phyloP scores from a whole-genome alignment of 2,329 filamentous ascomycete genomes.

The Sporothrix sp. region DNA sequence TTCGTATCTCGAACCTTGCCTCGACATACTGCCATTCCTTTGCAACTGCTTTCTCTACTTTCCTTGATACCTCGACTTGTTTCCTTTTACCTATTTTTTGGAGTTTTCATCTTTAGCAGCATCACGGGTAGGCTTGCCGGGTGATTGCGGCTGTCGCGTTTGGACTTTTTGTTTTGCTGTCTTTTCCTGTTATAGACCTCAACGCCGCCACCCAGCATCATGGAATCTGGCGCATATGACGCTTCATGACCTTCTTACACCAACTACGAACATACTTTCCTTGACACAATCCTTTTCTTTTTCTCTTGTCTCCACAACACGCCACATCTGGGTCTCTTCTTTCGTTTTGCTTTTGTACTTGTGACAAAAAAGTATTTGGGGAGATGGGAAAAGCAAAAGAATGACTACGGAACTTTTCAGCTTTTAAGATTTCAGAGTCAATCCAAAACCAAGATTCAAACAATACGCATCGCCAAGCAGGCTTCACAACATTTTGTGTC shows the following conservation, averaged over 20 bases:
- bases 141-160: not conserved
- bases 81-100: not conserved
- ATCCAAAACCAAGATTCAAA: no score
- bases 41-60: not conserved
- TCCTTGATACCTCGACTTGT: slow-evolving; percentile 2
- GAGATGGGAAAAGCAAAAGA: not conserved
- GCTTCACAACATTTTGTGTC: no score
- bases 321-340: not conserved
- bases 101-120: not conserved
- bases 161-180: not conserved
- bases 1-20: not conserved
- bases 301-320: slow-evolving; percentile 3
- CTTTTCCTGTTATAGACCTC: not conserved
- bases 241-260: slow-evolving; percentile 12
- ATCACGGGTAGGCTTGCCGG: slow-evolving; percentile 1
- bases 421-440: no score
- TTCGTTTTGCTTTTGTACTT: not conserved
- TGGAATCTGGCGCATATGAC: slow-evolving; percentile 6
- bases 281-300: slow-evolving; percentile 1
- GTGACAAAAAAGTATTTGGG: not conserved
- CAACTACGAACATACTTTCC: no score
- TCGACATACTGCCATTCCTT: not conserved
- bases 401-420: not conserved
- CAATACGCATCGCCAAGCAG: no score
- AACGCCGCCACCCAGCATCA: slow-evolving; percentile 1